Conservation (phyloP, 352 stramenopile genomes). For the Phytophthora sojae region DNA sequence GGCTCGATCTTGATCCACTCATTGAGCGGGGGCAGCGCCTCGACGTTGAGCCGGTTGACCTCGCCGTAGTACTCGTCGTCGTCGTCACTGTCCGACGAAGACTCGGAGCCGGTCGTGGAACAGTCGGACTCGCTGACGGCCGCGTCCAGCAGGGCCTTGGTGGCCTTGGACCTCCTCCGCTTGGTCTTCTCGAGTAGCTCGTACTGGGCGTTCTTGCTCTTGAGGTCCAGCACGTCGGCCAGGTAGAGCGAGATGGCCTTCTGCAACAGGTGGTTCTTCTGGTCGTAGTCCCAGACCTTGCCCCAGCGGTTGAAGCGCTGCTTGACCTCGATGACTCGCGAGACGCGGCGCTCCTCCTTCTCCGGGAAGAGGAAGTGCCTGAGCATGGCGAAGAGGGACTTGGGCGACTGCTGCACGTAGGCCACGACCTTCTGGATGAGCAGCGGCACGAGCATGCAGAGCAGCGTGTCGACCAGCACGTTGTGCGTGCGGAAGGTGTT, state of each 20-base stretch:
- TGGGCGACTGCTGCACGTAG: slow-evolving; percentile 34
- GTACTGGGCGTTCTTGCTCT: slow-evolving; percentile 51
- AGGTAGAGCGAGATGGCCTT: slow-evolving; percentile 63
- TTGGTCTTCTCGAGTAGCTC: slow-evolving; percentile 54
- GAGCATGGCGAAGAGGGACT: slow-evolving; percentile 28
- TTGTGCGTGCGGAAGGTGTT: slow-evolving; percentile 63
- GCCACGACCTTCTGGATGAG: slow-evolving; percentile 52
- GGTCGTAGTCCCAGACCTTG: slow-evolving; percentile 49
- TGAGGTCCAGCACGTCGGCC: slow-evolving; percentile 47
- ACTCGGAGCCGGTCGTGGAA: slow-evolving; percentile 35
- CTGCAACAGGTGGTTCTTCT: slow-evolving; percentile 61
- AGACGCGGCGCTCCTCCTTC: slow-evolving; percentile 32
- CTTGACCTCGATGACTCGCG: slow-evolving; percentile 46
- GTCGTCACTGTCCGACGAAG: slow-evolving; percentile 30
- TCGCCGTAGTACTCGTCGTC: slow-evolving; percentile 37
- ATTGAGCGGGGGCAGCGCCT: slow-evolving; percentile 46
- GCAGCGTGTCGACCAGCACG: slow-evolving; percentile 58
- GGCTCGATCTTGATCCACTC: slow-evolving; percentile 57
- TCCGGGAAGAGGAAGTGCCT: slow-evolving; percentile 20
- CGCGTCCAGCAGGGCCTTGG: slow-evolving; percentile 36
- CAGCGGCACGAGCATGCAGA: slow-evolving; percentile 66
- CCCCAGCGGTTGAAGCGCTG: slow-evolving; percentile 49
- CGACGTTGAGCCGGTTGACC: slow-evolving; percentile 48
- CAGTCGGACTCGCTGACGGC: slow-evolving; percentile 18
- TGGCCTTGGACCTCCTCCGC: slow-evolving; percentile 20